Evolutionary conservation across 495 filamentous ascomycete genomes (phyloP).

Genomic region (Trichoderma orchidacearum): DNA sequence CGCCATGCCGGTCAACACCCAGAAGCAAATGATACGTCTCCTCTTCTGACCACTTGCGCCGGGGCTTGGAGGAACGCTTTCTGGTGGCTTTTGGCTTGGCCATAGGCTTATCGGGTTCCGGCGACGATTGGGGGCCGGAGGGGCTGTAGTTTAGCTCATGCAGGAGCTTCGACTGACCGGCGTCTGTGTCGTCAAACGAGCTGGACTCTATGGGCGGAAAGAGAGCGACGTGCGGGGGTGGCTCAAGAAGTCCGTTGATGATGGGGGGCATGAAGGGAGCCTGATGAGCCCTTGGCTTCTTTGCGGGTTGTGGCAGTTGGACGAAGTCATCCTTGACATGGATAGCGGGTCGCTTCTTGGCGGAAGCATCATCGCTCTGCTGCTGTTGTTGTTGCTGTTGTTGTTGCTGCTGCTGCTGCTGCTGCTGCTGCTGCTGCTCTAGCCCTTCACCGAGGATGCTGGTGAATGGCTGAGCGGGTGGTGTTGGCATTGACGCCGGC

Average conservation of each 20-base stretch:
- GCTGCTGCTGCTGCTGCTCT: constrained; percentile 14
- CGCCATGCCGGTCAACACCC: constrained; percentile 68
- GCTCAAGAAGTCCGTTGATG: constrained; percentile 62
- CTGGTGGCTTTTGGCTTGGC: constrained; percentile 21
- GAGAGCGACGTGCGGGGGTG: constrained; percentile 57
- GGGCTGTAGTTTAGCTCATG: neutral
- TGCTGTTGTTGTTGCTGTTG: too few species aligned
- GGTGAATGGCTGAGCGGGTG: constrained; percentile 26
- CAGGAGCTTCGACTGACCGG: constrained; percentile 2
- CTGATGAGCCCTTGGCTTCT: constrained; percentile 39
- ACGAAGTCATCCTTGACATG: constrained; percentile 38
- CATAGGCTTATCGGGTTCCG: constrained; percentile 26
- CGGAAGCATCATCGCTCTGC: neutral
- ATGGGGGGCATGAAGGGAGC: constrained; percentile 42
- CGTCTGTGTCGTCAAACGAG: constrained; percentile 26
- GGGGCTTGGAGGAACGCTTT: constrained; percentile 28
- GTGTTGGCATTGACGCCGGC: constrained; percentile 5
- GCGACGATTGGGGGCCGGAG: neutral
- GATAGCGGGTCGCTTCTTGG: constrained; percentile 28
- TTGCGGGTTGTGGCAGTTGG: constrained; percentile 41
- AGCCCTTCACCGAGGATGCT: constrained; percentile 30
- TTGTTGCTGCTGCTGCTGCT: too few species aligned
- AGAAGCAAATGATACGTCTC: constrained; percentile 66
- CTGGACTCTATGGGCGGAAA: constrained; percentile 57
- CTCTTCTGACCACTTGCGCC: constrained; percentile 67